Conservation (phyloP, 257 asterid species). For the Capsicum baccatum region DNA sequence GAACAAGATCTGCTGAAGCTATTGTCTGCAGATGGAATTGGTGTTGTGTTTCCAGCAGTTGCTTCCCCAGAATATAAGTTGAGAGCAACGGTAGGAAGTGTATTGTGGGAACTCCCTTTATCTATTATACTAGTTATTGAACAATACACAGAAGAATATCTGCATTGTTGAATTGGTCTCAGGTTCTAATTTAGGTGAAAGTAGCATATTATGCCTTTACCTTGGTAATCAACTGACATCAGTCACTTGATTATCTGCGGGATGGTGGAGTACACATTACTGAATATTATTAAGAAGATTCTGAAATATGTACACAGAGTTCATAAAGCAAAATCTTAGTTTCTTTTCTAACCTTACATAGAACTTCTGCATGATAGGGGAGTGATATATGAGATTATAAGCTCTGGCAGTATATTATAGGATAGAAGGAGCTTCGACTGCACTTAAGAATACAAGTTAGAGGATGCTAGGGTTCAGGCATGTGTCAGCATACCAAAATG, state of each 20-base stretch:
- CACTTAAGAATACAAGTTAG: not conserved
- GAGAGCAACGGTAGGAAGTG: conserved; percentile 76
- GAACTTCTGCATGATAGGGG: not conserved
- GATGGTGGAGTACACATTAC: not conserved
- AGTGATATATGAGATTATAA: not conserved
- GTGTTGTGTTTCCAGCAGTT: conserved; percentile 58
- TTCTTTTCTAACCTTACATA: not conserved
- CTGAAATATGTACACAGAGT: conserved; percentile 6
- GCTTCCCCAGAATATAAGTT: conserved; percentile 79
- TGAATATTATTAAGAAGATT: conserved; percentile 12
- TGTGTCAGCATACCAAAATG: conserved; percentile 11
- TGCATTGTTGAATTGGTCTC: not conserved
- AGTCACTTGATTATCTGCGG: not conserved
- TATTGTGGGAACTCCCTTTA: conserved; percentile 18
- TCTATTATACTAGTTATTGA: not conserved
- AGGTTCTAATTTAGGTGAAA: conserved; percentile 8
- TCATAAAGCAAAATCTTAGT: not conserved
- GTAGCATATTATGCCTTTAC: not conserved
- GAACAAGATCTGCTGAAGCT: conserved; percentile 69
- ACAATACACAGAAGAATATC: not conserved
- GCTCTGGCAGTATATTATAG: conserved; percentile 6
- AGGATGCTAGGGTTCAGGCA: conserved; percentile 17
- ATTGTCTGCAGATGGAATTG: conserved; percentile 58
- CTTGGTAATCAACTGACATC: conserved; percentile 16
- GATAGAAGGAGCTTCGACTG: conserved; percentile 4